phyloP scores from a whole-genome alignment of 345 rosid species.

The Citrus maxima region DNA sequence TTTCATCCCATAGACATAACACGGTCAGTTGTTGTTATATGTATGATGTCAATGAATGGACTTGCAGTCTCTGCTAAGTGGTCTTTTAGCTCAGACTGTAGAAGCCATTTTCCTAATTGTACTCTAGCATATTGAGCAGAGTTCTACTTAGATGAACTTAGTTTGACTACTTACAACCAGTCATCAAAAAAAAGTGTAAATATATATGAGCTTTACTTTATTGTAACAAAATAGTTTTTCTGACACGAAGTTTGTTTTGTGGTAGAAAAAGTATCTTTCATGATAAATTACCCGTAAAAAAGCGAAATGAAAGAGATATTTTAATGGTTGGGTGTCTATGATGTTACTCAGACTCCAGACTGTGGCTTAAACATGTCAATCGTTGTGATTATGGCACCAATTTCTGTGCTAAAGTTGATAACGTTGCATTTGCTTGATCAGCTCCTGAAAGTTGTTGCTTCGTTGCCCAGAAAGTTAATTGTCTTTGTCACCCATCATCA shows the following conservation, averaged over 20 bases:
- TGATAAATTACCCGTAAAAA: background rate
- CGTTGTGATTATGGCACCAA: constrained; percentile 5
- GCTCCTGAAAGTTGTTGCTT: constrained; percentile 65
- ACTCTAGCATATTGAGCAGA: background rate
- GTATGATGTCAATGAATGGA: background rate
- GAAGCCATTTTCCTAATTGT: background rate
- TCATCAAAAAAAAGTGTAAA: background rate
- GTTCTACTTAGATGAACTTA: background rate
- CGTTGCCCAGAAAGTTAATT: constrained; percentile 67
- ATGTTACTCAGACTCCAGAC: background rate
- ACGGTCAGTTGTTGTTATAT: background rate
- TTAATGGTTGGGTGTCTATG: background rate
- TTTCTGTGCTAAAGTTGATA: constrained; percentile 8
- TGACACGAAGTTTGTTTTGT: too few species aligned
- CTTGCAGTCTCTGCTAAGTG: background rate
- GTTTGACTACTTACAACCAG: background rate
- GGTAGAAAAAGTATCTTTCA: background rate
- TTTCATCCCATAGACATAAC: background rate
- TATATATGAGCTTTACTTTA: background rate
- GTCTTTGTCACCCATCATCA: constrained; percentile 91
- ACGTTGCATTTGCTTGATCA: constrained; percentile 31
- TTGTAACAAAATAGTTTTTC: background rate
- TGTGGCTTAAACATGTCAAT: background rate
- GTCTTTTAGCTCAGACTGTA: background rate
- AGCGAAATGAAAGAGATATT: background rate